Percentiles rank a stretch among this genome's conserved stretches.
Evolutionary conservation across 257 asterid species (phyloP).

Genomic region (Datura wrightii): DNA sequence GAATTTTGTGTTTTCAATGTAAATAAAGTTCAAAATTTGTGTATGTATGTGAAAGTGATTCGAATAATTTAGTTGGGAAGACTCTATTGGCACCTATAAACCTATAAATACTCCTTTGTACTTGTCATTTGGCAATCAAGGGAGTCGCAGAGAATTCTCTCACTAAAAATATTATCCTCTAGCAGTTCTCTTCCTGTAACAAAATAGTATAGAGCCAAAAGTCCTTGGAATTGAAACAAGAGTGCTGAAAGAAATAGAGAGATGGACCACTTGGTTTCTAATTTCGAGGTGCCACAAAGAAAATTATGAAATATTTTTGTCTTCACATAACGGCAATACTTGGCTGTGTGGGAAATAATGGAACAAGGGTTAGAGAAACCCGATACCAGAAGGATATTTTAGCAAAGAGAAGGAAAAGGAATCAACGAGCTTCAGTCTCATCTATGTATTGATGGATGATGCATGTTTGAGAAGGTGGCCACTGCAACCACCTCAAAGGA

Average conservation of each 20-base stretch:
- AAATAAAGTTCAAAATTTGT: neutral
- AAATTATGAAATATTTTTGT: neutral
- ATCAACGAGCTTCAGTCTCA: neutral
- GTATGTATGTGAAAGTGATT: no score
- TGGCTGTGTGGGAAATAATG: neutral
- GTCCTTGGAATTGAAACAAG: neutral
- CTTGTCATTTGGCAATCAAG: slow-evolving; percentile 2
- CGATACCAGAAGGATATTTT: neutral
- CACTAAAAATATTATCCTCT: neutral
- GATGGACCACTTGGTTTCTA: slow-evolving; percentile 20
- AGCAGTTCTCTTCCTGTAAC: neutral
- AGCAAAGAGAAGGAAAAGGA: neutral
- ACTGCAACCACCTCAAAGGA: neutral
- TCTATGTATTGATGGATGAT: slow-evolving; percentile 19
- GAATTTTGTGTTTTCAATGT: neutral
- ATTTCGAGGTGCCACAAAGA: neutral
- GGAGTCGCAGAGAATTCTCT: neutral
- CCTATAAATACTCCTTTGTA: neutral
- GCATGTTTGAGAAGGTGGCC: neutral
- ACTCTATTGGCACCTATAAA: neutral
- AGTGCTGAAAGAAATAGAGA: neutral
- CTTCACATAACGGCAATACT: neutral
- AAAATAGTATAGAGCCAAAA: neutral
- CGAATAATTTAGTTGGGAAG: neutral
- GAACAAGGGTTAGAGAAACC: neutral